Evolutionary conservation across 164 flowering plant species (phyloP).

Genomic region (Warburgia ugandensis): DNA sequence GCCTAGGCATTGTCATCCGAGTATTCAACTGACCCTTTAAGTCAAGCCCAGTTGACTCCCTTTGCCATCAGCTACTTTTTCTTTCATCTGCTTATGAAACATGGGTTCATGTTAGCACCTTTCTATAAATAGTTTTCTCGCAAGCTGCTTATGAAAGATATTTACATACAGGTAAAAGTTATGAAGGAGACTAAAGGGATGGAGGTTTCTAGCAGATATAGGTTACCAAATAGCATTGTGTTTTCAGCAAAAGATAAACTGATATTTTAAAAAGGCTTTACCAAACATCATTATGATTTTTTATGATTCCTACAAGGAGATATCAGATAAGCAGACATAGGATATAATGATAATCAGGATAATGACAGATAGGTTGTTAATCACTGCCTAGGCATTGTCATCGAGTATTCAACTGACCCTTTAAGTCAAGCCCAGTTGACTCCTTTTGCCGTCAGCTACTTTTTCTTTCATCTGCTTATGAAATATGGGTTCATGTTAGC

Average conservation of each 20-base stretch:
- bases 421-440: background rate
- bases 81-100: background rate
- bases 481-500: background rate
- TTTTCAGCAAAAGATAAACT: too few relatives aligned
- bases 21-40: background rate
- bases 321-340: too few relatives aligned
- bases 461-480: background rate
- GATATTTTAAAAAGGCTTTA: too few relatives aligned
- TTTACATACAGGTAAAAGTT: constrained; percentile 30
- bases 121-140: background rate
- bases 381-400: background rate
- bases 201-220: too few relatives aligned
- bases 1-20: background rate
- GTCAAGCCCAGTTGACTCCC: background rate
- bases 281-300: too few relatives aligned
- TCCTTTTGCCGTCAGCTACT: background rate
- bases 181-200: constrained; percentile 24
- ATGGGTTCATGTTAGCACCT: background rate
- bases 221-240: too few relatives aligned
- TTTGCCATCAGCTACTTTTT: background rate
- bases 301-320: too few relatives aligned
- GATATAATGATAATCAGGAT: too few relatives aligned
- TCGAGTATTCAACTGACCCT: background rate
- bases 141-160: background rate
- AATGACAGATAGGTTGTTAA: background rate